Conservation (phyloP, 768 basidiomycete species). For the Crassisporium funariophilum region DNA sequence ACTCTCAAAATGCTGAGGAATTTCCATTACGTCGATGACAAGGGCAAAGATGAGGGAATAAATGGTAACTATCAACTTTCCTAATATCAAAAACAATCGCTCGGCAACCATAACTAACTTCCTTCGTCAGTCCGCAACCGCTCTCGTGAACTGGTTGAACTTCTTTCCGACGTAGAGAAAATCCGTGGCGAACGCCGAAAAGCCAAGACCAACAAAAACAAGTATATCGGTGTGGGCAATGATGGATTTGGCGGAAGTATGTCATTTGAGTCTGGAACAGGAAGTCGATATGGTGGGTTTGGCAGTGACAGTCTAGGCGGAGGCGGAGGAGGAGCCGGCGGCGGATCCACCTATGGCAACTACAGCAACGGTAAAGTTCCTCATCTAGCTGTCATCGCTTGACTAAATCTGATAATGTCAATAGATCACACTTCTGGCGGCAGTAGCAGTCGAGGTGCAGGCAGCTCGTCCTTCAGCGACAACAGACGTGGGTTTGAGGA, state of each 20-base stretch:
- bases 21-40: constrained; percentile 98
- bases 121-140: constrained; percentile 82
- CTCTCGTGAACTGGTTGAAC: constrained; percentile 87
- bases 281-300: constrained; percentile 46
- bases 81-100: neutral
- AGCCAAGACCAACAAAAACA: constrained; percentile 87
- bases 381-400: neutral
- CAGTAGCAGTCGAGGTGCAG: constrained; percentile 39
- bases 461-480: constrained; percentile 57
- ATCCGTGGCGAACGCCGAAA: constrained; percentile 89
- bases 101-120: neutral
- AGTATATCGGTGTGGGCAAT: constrained; percentile 87
- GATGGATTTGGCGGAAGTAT: constrained; percentile 60
- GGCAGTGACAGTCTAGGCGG: constrained; percentile 43
- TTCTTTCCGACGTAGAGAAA: constrained; percentile 88
- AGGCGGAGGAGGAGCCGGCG: constrained; percentile 28
- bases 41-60: constrained; percentile 97
- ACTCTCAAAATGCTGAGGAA: constrained; percentile 97
- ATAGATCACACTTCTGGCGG: constrained; percentile 29
- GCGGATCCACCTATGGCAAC: constrained; percentile 28
- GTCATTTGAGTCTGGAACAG: constrained; percentile 43
- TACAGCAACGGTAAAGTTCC: constrained; percentile 26
- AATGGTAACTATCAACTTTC: constrained; percentile 63
- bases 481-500: constrained; percentile 74
- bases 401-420: neutral